phyloP scores from a whole-genome alignment of 2,329 filamentous ascomycete genomes.

The Sporothrix curviconia region DNA sequence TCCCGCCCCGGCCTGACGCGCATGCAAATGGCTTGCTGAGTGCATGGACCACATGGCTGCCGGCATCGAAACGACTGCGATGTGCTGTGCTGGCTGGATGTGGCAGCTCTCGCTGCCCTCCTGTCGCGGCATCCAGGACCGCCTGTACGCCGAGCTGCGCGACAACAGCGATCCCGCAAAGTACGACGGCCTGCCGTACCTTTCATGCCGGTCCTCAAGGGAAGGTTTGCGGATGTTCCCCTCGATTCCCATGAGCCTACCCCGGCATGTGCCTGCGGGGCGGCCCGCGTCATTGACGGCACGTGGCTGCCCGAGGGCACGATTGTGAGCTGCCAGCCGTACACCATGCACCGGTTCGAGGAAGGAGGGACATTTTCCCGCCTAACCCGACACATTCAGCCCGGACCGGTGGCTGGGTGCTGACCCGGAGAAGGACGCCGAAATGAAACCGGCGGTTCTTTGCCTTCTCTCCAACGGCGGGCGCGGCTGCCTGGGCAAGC shows the following conservation, averaged over 20 bases:
- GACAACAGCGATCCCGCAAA: neutral
- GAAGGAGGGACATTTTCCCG: slow-evolving; percentile 67
- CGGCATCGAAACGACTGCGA: slow-evolving; percentile 68
- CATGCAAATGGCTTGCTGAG: slow-evolving; percentile 56
- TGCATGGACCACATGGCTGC: slow-evolving; percentile 66
- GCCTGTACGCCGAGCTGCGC: slow-evolving; percentile 46
- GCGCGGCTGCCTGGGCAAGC: slow-evolving; percentile 57
- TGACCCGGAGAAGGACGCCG: slow-evolving; percentile 64
- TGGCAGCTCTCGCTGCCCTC: slow-evolving; percentile 59
- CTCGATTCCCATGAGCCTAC: slow-evolving; percentile 59
- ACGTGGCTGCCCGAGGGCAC: slow-evolving; percentile 46
- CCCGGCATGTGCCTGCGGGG: slow-evolving; percentile 45
- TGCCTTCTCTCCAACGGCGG: slow-evolving; percentile 59
- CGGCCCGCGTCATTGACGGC: slow-evolving; percentile 50
- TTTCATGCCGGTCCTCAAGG: slow-evolving; percentile 57
- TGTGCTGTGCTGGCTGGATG: slow-evolving; percentile 62
- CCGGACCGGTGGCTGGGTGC: slow-evolving; percentile 77
- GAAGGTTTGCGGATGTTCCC: slow-evolving; percentile 57
- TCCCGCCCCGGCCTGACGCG: slow-evolving; percentile 34
- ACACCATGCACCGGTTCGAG: slow-evolving; percentile 53
- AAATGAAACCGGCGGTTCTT: slow-evolving; percentile 57
- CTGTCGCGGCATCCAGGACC: slow-evolving; percentile 43
- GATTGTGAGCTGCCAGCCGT: slow-evolving; percentile 55
- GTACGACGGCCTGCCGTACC: slow-evolving; percentile 45
- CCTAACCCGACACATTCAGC: slow-evolving; percentile 65